Conservation (phyloP, 306 rosid genomes). For the Trichosanthes cucumerina region DNA sequence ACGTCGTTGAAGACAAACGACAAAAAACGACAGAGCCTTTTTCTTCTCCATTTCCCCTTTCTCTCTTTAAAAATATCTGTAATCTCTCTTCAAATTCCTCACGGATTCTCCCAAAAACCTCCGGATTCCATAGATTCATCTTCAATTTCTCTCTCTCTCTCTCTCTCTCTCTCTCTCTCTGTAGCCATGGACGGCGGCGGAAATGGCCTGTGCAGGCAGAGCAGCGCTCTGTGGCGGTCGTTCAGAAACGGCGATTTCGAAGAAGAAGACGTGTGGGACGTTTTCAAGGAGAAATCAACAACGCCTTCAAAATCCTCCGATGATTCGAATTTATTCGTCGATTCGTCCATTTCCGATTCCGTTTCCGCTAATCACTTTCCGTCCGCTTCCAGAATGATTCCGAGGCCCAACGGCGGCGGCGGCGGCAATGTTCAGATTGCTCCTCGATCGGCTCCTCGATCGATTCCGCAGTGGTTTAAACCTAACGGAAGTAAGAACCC, state of each 20-base stretch:
- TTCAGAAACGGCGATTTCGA: conserved; percentile 79
- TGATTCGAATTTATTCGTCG: conserved; percentile 15
- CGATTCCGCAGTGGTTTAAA: conserved; percentile 55
- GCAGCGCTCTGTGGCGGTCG: conserved; percentile 67
- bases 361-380: conserved; percentile 28
- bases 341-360: background rate
- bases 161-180: background rate
- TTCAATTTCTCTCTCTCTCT: too few species aligned
- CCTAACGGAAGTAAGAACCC: conserved; percentile 21
- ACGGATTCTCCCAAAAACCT: background rate
- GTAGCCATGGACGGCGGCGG: conserved; percentile 37
- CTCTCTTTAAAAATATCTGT: background rate
- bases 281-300: conserved; percentile 31
- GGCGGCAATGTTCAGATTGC: conserved; percentile 20
- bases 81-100: background rate
- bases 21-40: background rate
- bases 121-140: too few species aligned
- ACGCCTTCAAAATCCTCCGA: conserved; percentile 1
- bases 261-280: conserved; percentile 74
- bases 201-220: conserved; percentile 35
- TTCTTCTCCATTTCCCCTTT: background rate
- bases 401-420: conserved; percentile 28
- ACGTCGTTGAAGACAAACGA: background rate
- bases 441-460: conserved; percentile 67
- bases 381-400: conserved; percentile 51